Evolutionary conservation across 202 grass and related monocot genomes (phyloP), one percentile per base, ranked within the genome.

Genomic region (Panicum virgatum): DNA sequence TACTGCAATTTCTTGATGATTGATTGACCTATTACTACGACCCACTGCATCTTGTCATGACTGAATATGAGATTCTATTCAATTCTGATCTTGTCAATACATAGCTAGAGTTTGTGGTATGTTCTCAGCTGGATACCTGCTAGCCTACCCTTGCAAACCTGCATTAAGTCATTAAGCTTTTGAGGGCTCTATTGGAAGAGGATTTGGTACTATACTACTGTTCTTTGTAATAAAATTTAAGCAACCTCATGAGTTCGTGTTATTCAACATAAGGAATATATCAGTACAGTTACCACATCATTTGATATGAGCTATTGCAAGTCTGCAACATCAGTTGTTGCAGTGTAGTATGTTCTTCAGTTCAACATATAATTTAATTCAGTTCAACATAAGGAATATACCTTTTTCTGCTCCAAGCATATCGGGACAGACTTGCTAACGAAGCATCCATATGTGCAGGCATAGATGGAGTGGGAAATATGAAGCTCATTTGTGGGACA

Each of bases 401-500:
- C 61, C 50, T 30, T 75, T 56, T 59, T 26, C 20, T 50, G 61
- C 12, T 86, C 4, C 42, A 32, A 61, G 58, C 53, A 67, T 73
- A 52, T 13, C 39, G 16, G 64, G 39, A 11, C 20, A 16, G 63
- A 53, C 34, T 68, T 53, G 43, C 12, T 46, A 67, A 85, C 58
- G n/a, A 57, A 48, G 57, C n/a, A 80, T 88, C n/a, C 5, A 72
- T 76, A 80, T 77, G 61, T 86, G 32, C 86, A 97, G 94, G 91
- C 94, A 97, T 77, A 91, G 91, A 73, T 94, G 94, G 91, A 97
- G 94, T 43, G 91, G 94, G 47, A 97, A 97, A 76, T 97, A 73
- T 88, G 94, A 97, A 83, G 94, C 90, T 76, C 94, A 97, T 89
- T 61, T 97, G 45, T 97, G 91, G 94, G 91, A 97, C 62, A 97